Conservation (phyloP, 805 yeast genomes). For the Yarrowia sp. region DNA sequence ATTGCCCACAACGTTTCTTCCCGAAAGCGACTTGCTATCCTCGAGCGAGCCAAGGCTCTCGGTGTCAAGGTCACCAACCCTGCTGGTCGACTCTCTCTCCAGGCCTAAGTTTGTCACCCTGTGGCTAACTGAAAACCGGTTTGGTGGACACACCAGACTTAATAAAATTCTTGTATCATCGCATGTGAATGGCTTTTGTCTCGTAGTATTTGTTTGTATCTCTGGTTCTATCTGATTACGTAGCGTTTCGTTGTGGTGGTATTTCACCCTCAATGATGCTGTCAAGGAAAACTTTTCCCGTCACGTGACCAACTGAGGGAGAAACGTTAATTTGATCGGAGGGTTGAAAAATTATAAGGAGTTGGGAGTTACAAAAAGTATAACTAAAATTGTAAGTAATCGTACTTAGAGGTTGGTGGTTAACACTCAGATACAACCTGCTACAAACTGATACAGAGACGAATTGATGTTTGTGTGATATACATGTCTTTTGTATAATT, state of each 20-base stretch:
- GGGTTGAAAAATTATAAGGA: too few species aligned
- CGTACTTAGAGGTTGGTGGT: too few species aligned
- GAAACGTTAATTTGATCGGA: too few species aligned
- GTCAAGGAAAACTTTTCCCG: background rate
- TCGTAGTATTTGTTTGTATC: background rate
- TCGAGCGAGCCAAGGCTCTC: conserved; percentile 95
- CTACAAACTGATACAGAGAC: too few species aligned
- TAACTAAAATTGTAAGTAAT: too few species aligned
- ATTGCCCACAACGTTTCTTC: conserved; percentile 98
- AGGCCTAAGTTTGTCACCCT: conserved; percentile 62
- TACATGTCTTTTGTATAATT: too few species aligned
- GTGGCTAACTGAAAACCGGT: conserved; percentile 23
- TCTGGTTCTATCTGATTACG: background rate
- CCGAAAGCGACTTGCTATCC: conserved; percentile 94
- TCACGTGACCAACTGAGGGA: background rate
- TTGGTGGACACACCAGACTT: conserved; percentile 20
- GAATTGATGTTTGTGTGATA: too few species aligned
- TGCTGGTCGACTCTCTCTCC: conserved; percentile 96
- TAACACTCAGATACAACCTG: too few species aligned
- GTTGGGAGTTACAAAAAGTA: too few species aligned
- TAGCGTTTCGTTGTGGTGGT: background rate
- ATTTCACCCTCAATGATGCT: background rate
- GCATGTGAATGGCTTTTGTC: conserved; percentile 10
- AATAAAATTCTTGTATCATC: conserved; percentile 26
- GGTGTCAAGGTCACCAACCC: conserved; percentile 99